Evolutionary conservation across 2,329 filamentous ascomycete genomes (phyloP).

Genomic region (Phyllachora maydis): DNA sequence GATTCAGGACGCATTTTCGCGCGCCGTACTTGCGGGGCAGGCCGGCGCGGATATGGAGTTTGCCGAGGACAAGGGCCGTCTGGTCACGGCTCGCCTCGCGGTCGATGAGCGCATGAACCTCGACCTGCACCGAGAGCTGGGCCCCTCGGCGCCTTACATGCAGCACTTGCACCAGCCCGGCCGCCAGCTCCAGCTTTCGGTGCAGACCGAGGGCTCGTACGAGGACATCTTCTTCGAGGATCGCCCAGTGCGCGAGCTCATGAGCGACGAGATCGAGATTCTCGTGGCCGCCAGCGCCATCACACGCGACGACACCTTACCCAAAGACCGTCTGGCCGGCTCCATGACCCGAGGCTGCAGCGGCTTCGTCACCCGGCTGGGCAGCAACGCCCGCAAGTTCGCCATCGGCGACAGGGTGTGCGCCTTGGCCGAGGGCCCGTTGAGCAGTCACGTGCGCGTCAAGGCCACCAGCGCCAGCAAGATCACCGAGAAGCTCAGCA

Average conservation of each 20-base stretch:
- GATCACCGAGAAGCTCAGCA: slow-evolving; percentile 3
- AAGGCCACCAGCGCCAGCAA: slow-evolving; percentile 4
- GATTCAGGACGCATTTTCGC: slow-evolving; percentile 5
- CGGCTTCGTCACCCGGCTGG: slow-evolving; percentile 7
- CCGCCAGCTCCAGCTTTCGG: slow-evolving; percentile 5
- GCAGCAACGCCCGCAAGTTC: slow-evolving; percentile 4
- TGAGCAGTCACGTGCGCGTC: slow-evolving; percentile 5
- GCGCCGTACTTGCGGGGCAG: slow-evolving; percentile 3
- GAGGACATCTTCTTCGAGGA: slow-evolving; percentile 5
- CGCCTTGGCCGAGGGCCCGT: slow-evolving; percentile 5
- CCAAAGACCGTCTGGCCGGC: not conserved
- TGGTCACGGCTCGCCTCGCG: slow-evolving; percentile 8
- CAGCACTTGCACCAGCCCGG: slow-evolving; percentile 5
- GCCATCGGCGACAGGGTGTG: slow-evolving; percentile 5
- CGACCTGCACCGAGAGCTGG: slow-evolving; percentile 7
- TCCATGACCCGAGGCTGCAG: slow-evolving; percentile 3
- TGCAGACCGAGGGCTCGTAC: slow-evolving; percentile 2
- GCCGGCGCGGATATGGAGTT: slow-evolving; percentile 8
- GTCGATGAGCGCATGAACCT: slow-evolving; percentile 7
- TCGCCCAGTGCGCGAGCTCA: slow-evolving; percentile 2
- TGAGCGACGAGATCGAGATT: slow-evolving; percentile 9
- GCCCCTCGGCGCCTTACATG: slow-evolving; percentile 5
- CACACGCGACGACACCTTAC: slow-evolving; percentile 5
- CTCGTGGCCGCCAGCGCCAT: slow-evolving; percentile 5
- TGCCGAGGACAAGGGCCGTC: slow-evolving; percentile 7